phyloP scores from a whole-genome alignment of 306 rosid genomes.

The Prunus mongolica region DNA sequence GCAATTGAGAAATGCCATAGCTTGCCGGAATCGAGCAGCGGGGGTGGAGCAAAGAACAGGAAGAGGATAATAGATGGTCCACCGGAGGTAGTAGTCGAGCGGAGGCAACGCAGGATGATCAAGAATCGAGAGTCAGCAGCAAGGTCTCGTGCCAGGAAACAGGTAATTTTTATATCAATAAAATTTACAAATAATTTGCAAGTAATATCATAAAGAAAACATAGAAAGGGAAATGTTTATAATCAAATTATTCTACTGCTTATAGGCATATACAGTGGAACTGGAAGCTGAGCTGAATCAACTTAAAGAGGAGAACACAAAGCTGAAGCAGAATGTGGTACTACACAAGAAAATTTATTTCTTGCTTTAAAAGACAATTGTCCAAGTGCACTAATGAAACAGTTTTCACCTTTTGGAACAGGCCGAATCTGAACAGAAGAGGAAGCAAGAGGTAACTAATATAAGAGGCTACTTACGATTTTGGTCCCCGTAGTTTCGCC shows the following conservation, averaged over 20 bases:
- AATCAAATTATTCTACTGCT: neutral
- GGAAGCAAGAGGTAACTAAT: conserved; percentile 44
- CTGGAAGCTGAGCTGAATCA: conserved; percentile 59
- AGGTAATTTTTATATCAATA: conserved; percentile 28
- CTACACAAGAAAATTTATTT: neutral
- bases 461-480: neutral
- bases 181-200: neutral
- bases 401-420: conserved; percentile 16
- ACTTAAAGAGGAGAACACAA: conserved; percentile 52
- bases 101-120: conserved; percentile 78
- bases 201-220: neutral
- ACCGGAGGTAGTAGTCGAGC: conserved; percentile 53
- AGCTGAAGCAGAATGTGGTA: conserved; percentile 61
- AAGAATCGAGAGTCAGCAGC: conserved; percentile 86
- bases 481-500: neutral
- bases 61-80: conserved; percentile 52
- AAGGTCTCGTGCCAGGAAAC: conserved; percentile 74
- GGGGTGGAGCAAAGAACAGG: conserved; percentile 26
- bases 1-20: conserved; percentile 26
- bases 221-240: too few species aligned
- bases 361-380: neutral
- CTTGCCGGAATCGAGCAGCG: conserved; percentile 28
- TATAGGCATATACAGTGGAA: conserved; percentile 76
- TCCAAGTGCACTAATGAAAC: neutral
- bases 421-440: conserved; percentile 54